Evolutionary conservation across 2,329 filamentous ascomycete genomes (phyloP).

Genomic region (Pestalotiopsis sp.): DNA sequence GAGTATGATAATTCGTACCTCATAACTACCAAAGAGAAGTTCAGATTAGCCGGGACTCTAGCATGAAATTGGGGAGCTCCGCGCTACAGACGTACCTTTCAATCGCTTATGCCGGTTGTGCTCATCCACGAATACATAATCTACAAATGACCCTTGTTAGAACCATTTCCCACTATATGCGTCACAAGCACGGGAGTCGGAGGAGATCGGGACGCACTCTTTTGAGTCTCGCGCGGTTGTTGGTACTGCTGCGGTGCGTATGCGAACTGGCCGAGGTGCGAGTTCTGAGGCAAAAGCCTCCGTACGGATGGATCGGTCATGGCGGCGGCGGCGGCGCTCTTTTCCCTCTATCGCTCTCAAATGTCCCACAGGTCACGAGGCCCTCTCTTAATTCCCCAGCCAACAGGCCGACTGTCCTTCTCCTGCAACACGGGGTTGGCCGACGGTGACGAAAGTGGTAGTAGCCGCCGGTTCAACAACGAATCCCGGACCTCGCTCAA

Average conservation of each 20-base stretch:
- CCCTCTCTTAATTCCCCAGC: not conserved
- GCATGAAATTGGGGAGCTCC: not conserved
- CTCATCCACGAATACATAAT: constrained; percentile 99
- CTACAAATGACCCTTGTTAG: constrained; percentile 46
- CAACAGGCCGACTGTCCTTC: not conserved
- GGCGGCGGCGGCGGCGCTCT: constrained; percentile 44
- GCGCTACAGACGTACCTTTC: constrained; percentile 66
- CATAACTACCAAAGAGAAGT: constrained; percentile 10
- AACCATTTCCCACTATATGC: not conserved
- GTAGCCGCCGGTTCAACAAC: not conserved
- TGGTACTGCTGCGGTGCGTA: constrained; percentile 67
- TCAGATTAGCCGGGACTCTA: not conserved
- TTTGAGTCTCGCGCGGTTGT: constrained; percentile 75
- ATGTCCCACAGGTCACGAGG: not conserved
- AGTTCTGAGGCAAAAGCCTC: constrained; percentile 67
- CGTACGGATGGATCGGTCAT: constrained; percentile 64
- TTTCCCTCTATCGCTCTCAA: not conserved
- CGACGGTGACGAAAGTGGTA: not conserved
- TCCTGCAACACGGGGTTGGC: not conserved
- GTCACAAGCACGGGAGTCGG: not conserved
- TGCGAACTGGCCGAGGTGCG: constrained; percentile 74
- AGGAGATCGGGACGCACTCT: constrained; percentile 62
- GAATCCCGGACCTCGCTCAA: not conserved
- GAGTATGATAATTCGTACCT: not conserved
- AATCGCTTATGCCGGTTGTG: constrained; percentile 97